A percentile compares a stretch with the other conserved stretches of the same genome.
phyloP scores from a whole-genome alignment of 768 basidiomycete species.

The Suillus ampliporus region DNA sequence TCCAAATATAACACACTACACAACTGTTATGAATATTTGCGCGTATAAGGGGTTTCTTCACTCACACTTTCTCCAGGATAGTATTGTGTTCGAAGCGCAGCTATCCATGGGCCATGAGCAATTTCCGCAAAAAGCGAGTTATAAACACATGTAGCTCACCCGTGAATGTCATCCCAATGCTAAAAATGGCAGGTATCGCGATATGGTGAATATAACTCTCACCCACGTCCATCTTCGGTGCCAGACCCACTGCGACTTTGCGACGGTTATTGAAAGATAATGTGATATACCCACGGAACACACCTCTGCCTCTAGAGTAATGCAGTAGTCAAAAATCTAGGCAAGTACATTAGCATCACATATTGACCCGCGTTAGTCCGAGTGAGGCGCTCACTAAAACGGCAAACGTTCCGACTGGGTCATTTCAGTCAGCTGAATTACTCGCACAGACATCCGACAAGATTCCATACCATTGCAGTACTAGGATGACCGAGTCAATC shows the following conservation, averaged over 20 bases:
- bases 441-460: not conserved
- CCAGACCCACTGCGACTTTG: slow-evolving; percentile 30
- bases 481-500: not conserved
- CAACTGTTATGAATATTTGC: not conserved
- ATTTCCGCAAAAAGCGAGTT: not conserved
- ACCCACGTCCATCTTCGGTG: slow-evolving; percentile 28
- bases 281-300: not conserved
- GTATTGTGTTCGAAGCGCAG: not conserved
- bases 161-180: slow-evolving; percentile 17
- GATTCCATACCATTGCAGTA: not conserved
- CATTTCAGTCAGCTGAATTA: not conserved
- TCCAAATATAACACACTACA: not conserved
- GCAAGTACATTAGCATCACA: not conserved
- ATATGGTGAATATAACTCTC: slow-evolving; percentile 30
- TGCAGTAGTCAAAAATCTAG: slow-evolving; percentile 27
- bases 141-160: not conserved
- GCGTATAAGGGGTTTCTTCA: not conserved
- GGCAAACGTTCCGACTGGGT: not conserved
- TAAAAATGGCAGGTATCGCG: slow-evolving; percentile 35
- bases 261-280: not conserved
- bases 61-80: slow-evolving; percentile 3
- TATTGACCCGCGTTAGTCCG: not conserved
- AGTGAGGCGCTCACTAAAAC: not conserved
- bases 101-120: not conserved
- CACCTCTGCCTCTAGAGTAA: slow-evolving; percentile 31